phyloP scores from a whole-genome alignment of 805 yeast genomes.

The Sugiyamaella chiloensis region DNA sequence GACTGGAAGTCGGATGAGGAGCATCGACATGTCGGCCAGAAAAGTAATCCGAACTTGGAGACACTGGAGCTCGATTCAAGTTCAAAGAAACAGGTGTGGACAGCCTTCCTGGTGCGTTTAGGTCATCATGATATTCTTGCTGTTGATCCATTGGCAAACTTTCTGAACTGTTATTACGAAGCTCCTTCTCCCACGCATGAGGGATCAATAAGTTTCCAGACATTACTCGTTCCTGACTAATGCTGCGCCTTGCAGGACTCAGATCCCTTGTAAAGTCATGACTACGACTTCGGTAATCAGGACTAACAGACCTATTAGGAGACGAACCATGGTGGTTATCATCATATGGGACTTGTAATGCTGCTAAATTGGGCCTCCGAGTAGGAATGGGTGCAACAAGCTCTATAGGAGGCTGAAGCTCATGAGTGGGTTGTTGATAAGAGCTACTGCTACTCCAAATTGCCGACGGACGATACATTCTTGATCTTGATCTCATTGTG shows the following conservation, averaged over 20 bases:
- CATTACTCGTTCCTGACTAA: background rate
- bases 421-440: background rate
- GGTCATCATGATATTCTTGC: background rate
- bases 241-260: background rate
- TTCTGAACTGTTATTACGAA: constrained; percentile 6
- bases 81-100: background rate
- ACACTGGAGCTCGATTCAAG: background rate
- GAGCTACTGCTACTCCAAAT: constrained; percentile 11
- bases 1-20: no score
- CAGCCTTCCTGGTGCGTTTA: background rate
- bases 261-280: background rate
- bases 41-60: background rate
- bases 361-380: background rate
- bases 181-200: constrained; percentile 8
- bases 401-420: background rate
- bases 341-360: constrained; percentile 1
- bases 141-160: background rate
- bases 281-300: constrained; percentile 2
- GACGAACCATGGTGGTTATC: background rate
- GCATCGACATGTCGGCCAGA: background rate
- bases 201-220: constrained; percentile 6
- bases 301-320: constrained; percentile 4
- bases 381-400: background rate
- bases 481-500: constrained; percentile 1
- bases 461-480: constrained; percentile 20